These are phyloP conservation scores for Candida michaelii DNA, from an alignment of 805 yeast genomes.

Conservation along the genomic window DNA sequence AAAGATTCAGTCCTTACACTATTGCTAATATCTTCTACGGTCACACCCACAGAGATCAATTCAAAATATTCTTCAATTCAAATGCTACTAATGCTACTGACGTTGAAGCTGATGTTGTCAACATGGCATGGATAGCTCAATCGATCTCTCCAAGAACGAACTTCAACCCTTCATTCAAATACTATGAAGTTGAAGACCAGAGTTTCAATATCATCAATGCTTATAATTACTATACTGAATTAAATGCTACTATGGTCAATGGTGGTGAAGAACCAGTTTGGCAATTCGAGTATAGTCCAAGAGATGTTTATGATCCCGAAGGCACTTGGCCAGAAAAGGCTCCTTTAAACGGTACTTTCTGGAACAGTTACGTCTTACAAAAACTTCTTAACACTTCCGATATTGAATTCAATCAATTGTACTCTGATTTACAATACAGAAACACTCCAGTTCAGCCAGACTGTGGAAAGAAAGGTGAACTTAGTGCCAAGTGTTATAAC, in stretches of 20 bases:
- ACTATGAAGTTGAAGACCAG: constrained; percentile 62
- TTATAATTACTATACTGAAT: constrained; percentile 54
- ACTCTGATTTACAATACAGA: constrained; percentile 51
- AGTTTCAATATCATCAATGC: constrained; percentile 63
- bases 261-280: constrained; percentile 60
- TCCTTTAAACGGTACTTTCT: constrained; percentile 69
- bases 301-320: constrained; percentile 53
- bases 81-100: constrained; percentile 40
- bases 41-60: constrained; percentile 70
- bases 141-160: constrained; percentile 62
- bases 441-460: constrained; percentile 41
- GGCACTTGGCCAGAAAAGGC: constrained; percentile 56
- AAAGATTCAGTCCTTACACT: constrained; percentile 66
- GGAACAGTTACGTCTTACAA: constrained; percentile 43
- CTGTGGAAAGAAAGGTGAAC: constrained; percentile 32
- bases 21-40: constrained; percentile 72
- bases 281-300: constrained; percentile 63
- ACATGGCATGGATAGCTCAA: constrained; percentile 64
- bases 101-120: constrained; percentile 45
- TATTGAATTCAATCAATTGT: constrained; percentile 48
- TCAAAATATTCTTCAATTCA: constrained; percentile 54
- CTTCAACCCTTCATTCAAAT: constrained; percentile 71
- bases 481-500: constrained; percentile 19
- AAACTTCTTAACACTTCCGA: constrained; percentile 22
- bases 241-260: constrained; percentile 55